Evolutionary conservation across 2,329 filamentous ascomycete genomes (phyloP), one percentile per base, ranked within the genome.

Genomic region (Gyromitra esculenta): DNA sequence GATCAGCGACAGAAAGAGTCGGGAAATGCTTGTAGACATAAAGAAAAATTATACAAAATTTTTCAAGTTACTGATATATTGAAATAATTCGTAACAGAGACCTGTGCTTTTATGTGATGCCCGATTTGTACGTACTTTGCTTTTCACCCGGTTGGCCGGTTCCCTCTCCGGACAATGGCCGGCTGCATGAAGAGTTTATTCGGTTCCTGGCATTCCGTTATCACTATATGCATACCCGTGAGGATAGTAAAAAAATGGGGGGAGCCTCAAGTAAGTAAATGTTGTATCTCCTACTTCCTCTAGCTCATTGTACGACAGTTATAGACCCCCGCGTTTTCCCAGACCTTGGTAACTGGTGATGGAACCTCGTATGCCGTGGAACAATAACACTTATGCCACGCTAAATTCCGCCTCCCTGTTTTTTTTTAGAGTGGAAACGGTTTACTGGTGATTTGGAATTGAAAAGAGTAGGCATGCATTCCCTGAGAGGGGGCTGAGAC

Each of bases 11-110:
- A 60, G 50, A 31, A 4, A 31, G 45, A 52, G 50, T 66, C 18
- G 31, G 15, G 59, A 45, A 50, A 71, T 62, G 39, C 65, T 43
- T 64, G 72, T 75, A 75, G 66, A 71, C 72, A 65, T 64, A 62
- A 73, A 60, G 52, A 67, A 67, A 67, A 74, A 68, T 59, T n/a
- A 9, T 39, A 68, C 39, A 68, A 6, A 65, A 50, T 59, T 74
- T 63, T 48, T 37, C 59, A 35, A 21, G 48, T 59, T n/a, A 75
- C 72, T 37, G n/a, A 52, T 21, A 52, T 18, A 7, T 52, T 8
- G 5, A n/a, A 35, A 50, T 15, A 54, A 5, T n/a, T 31, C 9
- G 48, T 50, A 50, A 18, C 6, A 18, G 13, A 50, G 48, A 18
- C n/a, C 41, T 9, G 41, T 57, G 25, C 39, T 37, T 48, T 9